These are phyloP conservation scores for Lentinula boryana DNA, from an alignment of 768 basidiomycete genomes.

Conservation along the genomic window DNA sequence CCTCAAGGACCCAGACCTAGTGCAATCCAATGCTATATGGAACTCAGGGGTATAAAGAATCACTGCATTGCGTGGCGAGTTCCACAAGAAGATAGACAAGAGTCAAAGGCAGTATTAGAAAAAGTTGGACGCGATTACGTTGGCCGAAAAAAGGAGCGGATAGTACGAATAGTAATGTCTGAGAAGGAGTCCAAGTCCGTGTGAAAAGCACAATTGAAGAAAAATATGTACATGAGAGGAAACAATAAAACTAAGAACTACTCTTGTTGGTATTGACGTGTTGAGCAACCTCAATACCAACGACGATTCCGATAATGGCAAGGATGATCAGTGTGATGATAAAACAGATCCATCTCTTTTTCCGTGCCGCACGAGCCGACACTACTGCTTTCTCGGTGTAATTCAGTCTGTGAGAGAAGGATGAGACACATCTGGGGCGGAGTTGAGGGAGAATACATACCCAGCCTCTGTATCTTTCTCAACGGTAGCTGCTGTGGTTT, in stretches of 20 bases:
- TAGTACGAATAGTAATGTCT: background rate
- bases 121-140: background rate
- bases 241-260: background rate
- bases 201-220: background rate
- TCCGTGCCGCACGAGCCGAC: constrained; percentile 83
- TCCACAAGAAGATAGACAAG: background rate
- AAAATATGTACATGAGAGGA: background rate
- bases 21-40: background rate
- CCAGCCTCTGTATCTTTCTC: constrained; percentile 84
- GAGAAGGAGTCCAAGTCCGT: background rate
- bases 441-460: constrained; percentile 34
- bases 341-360: constrained; percentile 98
- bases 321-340: constrained; percentile 60
- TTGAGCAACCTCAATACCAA: constrained; percentile 49
- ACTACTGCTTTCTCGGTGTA: constrained; percentile 85
- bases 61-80: background rate
- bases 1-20: background rate
- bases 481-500: constrained; percentile 66
- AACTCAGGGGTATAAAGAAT: background rate
- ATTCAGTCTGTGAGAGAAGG: constrained; percentile 44
- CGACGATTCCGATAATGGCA: constrained; percentile 59
- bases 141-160: background rate
- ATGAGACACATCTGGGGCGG: background rate
- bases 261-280: constrained; percentile 33
- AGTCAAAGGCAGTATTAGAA: background rate